Conservation (phyloP, 192 early-diverging fungal species). For the Linnemannia zychae region DNA sequence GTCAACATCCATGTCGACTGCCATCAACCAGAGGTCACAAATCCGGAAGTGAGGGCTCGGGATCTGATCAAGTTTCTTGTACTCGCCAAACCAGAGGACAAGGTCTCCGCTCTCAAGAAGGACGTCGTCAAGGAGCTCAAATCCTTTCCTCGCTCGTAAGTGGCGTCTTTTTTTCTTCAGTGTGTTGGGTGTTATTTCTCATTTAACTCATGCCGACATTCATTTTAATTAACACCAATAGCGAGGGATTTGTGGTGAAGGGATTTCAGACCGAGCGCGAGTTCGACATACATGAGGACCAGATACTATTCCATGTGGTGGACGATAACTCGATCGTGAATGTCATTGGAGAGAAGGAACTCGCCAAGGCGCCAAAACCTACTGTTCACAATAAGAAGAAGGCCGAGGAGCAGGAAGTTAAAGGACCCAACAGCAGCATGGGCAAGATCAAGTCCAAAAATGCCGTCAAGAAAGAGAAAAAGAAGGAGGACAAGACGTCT, state of each 20-base stretch:
- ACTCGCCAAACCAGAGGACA: background rate
- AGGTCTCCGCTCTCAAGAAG: background rate
- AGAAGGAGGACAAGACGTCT: too few relatives aligned
- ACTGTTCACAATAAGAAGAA: background rate
- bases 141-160: background rate
- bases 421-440: background rate
- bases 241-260: background rate
- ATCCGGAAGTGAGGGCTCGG: background rate
- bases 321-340: constrained; percentile 3
- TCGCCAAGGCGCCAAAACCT: background rate
- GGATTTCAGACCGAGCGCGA: background rate
- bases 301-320: background rate
- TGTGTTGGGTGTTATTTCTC: too few relatives aligned
- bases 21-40: background rate
- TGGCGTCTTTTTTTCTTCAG: background rate
- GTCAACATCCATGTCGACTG: constrained; percentile 3
- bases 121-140: background rate
- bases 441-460: background rate
- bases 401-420: background rate
- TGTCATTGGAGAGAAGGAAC: background rate
- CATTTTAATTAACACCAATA: background rate
- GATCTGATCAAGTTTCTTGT: constrained; percentile 1
- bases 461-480: too few relatives aligned
- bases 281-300: background rate
- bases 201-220: too few relatives aligned